A percentile compares a stretch with the other conserved stretches of the same genome.
Evolutionary conservation across 805 yeast genomes (phyloP).

Genomic region (Saccharomycopsis lassenensis): DNA sequence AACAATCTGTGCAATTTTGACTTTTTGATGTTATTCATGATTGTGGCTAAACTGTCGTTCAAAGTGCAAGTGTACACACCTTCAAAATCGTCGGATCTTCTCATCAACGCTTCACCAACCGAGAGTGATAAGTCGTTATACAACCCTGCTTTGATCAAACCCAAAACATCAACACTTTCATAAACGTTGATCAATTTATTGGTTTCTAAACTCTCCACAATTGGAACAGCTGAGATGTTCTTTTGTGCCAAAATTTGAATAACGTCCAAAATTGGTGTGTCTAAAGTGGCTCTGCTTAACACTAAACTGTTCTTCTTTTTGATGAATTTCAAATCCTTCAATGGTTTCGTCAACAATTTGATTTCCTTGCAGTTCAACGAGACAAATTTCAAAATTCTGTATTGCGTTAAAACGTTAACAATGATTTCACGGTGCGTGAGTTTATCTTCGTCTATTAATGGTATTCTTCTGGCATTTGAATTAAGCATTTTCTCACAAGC

Average conservation of each 20-base stretch:
- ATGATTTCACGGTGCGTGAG: constrained; percentile 89
- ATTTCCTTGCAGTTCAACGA: constrained; percentile 95
- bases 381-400: constrained; percentile 89
- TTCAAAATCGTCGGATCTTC: constrained; percentile 91
- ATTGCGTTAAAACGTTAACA: constrained; percentile 90
- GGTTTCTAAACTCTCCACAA: constrained; percentile 70
- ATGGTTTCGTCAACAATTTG: constrained; percentile 65
- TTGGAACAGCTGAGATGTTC: constrained; percentile 89
- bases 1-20: constrained; percentile 86
- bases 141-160: constrained; percentile 87
- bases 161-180: constrained; percentile 91
- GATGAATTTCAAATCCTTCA: constrained; percentile 59
- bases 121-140: constrained; percentile 82
- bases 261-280: constrained; percentile 88
- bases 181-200: constrained; percentile 72
- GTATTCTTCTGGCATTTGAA: constrained; percentile 84
- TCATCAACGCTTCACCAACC: constrained; percentile 92
- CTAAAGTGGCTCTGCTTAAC: constrained; percentile 76
- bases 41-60: constrained; percentile 75
- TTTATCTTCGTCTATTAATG: constrained; percentile 89
- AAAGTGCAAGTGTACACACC: constrained; percentile 95
- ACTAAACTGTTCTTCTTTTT: constrained; percentile 32
- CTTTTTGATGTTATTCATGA: constrained; percentile 86
- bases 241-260: constrained; percentile 68
- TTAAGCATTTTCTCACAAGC: constrained; percentile 90